A percentile compares a stretch with the other conserved stretches of the same genome.
Evolutionary conservation across 345 rosid genomes (phyloP).

Genomic region (Populus ilicifolia): DNA sequence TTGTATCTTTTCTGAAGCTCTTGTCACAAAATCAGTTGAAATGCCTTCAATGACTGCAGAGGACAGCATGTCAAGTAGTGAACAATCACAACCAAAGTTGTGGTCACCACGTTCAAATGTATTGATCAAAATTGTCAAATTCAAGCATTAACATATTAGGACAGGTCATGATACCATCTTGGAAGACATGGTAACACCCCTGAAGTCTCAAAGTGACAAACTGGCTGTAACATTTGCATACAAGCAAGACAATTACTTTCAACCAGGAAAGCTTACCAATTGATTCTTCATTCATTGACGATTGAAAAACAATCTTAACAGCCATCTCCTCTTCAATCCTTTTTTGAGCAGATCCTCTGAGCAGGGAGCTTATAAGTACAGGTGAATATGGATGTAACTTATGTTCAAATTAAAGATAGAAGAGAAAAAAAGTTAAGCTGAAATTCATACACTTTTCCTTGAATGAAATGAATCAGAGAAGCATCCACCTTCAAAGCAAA

Average conservation of each 20-base stretch:
- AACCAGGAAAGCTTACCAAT: constrained; percentile 46
- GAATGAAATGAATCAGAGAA: constrained; percentile 65
- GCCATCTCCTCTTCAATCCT: constrained; percentile 73
- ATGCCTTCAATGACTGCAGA: constrained; percentile 68
- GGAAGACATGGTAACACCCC: neutral
- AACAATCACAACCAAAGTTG: neutral
- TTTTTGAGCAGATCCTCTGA: constrained; percentile 62
- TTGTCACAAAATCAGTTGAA: constrained; percentile 55
- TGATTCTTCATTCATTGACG: constrained; percentile 59
- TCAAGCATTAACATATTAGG: neutral
- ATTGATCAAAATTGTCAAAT: neutral
- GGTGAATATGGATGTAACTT: constrained; percentile 16
- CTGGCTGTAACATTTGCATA: neutral
- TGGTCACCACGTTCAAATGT: neutral
- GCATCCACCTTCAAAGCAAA: constrained; percentile 60
- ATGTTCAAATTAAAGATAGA: neutral
- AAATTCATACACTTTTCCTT: constrained; percentile 68
- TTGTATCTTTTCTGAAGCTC: constrained; percentile 63
- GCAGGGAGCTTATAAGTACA: constrained; percentile 14
- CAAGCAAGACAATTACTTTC: neutral
- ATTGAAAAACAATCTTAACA: constrained; percentile 65
- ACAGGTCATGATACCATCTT: neutral
- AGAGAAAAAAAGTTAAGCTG: constrained; percentile 8
- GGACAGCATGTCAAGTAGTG: constrained; percentile 10
- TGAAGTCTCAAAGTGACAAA: neutral